Evolutionary conservation across 768 basidiomycete species (phyloP).

Genomic region (Lactifluus subvellereus): DNA sequence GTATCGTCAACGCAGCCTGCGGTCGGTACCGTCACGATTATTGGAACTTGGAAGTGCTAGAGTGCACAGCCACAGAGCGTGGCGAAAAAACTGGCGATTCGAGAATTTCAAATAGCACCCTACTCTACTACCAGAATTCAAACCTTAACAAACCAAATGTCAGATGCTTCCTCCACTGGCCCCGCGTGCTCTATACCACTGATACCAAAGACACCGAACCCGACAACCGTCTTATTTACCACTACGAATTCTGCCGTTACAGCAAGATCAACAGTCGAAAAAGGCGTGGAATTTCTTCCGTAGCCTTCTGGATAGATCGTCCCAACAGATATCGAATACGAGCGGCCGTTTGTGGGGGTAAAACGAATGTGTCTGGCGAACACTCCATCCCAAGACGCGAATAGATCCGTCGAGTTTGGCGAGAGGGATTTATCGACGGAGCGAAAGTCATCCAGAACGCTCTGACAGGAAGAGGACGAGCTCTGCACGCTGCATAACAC

Average conservation of each 20-base stretch:
- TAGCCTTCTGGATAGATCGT: conserved; percentile 14
- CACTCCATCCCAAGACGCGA: background rate
- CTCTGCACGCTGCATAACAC: conserved; percentile 8
- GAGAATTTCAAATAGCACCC: background rate
- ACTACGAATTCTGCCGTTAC: background rate
- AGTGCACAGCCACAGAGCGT: background rate
- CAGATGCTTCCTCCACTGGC: background rate
- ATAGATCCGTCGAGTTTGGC: conserved; percentile 3
- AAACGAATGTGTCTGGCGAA: background rate
- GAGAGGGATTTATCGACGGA: background rate
- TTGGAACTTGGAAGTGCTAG: too few species aligned
- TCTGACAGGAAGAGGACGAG: conserved; percentile 4
- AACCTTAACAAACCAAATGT: conserved; percentile 11
- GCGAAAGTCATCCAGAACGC: conserved; percentile 5
- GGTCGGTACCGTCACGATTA: too few species aligned
- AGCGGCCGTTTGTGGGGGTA: background rate
- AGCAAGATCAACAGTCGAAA: background rate
- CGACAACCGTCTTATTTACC: background rate
- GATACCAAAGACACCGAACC: conserved; percentile 2
- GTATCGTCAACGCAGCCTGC: too few species aligned
- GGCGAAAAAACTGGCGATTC: background rate
- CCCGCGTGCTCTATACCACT: background rate
- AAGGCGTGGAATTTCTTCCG: conserved; percentile 12
- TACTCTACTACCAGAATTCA: background rate
- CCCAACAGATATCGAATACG: background rate